Evolutionary conservation across 495 filamentous ascomycete genomes (phyloP).

Genomic region (Penicillium cosmopolitanum): DNA sequence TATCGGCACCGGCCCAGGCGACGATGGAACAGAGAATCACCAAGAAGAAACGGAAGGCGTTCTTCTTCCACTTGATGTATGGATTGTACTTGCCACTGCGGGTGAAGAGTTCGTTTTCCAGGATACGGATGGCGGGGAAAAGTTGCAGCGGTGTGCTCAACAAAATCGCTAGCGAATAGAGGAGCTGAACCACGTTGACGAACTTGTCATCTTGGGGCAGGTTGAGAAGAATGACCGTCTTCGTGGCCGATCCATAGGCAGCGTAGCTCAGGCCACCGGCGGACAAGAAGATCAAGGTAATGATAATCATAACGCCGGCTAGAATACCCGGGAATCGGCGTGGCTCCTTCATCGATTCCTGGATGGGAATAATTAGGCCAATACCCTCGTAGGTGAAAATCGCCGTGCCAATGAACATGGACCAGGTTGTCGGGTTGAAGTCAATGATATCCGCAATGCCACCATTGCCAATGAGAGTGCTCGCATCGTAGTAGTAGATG

Average conservation of each 20-base stretch:
- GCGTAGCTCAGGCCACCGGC: conserved; percentile 96
- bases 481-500: conserved; percentile 92
- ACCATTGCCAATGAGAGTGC: conserved; percentile 74
- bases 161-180: conserved; percentile 93
- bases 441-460: conserved; percentile 81
- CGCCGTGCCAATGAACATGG: conserved; percentile 95
- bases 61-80: conserved; percentile 98
- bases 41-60: conserved; percentile 88
- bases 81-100: conserved; percentile 94
- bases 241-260: conserved; percentile 90
- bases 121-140: conserved; percentile 89
- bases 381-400: conserved; percentile 99
- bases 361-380: conserved; percentile 97
- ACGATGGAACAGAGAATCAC: conserved; percentile 83
- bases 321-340: conserved; percentile 87
- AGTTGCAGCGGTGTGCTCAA: conserved; percentile 93
- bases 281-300: conserved; percentile 84
- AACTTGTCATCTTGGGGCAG: conserved; percentile 94
- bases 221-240: conserved; percentile 95
- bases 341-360: conserved; percentile 91
- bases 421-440: conserved; percentile 91
- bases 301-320: conserved; percentile 88
- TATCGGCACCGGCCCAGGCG: conserved; percentile 88
- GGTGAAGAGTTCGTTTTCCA: conserved; percentile 70
- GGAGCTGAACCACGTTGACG: conserved; percentile 92